Percentiles rank a stretch among this genome's conserved stretches.
phyloP scores from a whole-genome alignment of 2,329 filamentous ascomycete genomes.

The Cadophora gregata region DNA sequence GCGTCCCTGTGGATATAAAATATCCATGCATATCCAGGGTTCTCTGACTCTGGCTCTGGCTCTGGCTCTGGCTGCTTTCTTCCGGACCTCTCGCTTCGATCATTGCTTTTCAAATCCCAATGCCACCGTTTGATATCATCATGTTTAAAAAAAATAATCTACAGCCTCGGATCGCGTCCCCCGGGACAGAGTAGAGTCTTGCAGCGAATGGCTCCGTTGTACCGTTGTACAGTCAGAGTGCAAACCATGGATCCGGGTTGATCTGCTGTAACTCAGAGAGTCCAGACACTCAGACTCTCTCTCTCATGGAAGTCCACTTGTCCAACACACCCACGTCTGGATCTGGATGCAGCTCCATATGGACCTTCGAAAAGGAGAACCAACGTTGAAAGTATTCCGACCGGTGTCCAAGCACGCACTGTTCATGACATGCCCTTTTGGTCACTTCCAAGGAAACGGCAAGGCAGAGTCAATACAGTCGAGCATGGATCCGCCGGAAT shows the following conservation, averaged over 20 bases:
- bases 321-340: not conserved
- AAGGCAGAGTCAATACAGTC: not conserved
- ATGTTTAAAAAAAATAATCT: not conserved
- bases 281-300: too few species aligned
- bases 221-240: not conserved
- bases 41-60: too few species aligned
- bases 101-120: not conserved
- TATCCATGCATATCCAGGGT: not conserved
- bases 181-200: not conserved
- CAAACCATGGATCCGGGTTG: slow-evolving; percentile 7
- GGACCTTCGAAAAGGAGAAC: not conserved
- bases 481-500: not conserved
- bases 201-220: slow-evolving; percentile 12
- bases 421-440: slow-evolving; percentile 6
- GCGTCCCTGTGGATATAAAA: not conserved
- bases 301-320: not conserved
- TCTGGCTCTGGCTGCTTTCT: not conserved
- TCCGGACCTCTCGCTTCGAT: not conserved
- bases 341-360: not conserved
- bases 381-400: not conserved
- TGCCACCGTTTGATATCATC: not conserved
- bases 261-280: not conserved
- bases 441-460: slow-evolving; percentile 6
- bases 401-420: slow-evolving; percentile 10
- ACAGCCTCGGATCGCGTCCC: not conserved